A percentile compares a stretch with the other conserved stretches of the same genome.
Conservation (phyloP, 169 alveolate genomes). For the Plasmodium adleri region DNA sequence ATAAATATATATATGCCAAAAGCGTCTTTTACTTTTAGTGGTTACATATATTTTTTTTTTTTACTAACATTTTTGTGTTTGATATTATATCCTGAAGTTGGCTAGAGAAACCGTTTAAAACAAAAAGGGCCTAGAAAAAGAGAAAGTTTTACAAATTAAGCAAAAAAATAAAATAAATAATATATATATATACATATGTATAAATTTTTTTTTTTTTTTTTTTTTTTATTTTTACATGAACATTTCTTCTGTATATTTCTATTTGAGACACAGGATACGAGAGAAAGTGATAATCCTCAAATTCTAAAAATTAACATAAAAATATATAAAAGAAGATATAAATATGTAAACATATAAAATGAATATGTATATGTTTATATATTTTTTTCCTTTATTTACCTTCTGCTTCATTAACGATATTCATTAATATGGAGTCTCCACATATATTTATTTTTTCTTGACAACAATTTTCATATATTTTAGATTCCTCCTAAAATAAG, state of each 20-base stretch:
- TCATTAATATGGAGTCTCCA: slow-evolving; percentile 26
- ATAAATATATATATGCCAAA: neutral
- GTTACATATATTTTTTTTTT: slow-evolving; percentile 7
- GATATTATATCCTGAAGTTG: slow-evolving; percentile 31
- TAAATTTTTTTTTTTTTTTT: neutral
- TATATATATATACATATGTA: neutral
- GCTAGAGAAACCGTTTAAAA: slow-evolving; percentile 40
- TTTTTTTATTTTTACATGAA: slow-evolving; percentile 45
- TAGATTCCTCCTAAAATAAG: slow-evolving; percentile 59
- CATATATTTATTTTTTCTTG: slow-evolving; percentile 50
- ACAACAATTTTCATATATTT: slow-evolving; percentile 64
- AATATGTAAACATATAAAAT: too few relatives aligned
- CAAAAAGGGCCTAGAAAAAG: slow-evolving; percentile 45
- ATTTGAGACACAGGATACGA: slow-evolving; percentile 68
- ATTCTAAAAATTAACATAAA: slow-evolving; percentile 16
- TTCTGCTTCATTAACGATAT: slow-evolving; percentile 26
- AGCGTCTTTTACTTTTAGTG: neutral
- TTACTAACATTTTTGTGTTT: slow-evolving; percentile 16
- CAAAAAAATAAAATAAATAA: neutral
- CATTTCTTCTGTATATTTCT: slow-evolving; percentile 70
- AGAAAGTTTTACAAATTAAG: neutral
- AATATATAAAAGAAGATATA: neutral
- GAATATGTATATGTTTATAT: neutral
- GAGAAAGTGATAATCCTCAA: slow-evolving; percentile 39
- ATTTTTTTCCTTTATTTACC: slow-evolving; percentile 6